Conservation (phyloP, 1,284 basidiomycete species). For the Coniferiporia sulphurascens region DNA sequence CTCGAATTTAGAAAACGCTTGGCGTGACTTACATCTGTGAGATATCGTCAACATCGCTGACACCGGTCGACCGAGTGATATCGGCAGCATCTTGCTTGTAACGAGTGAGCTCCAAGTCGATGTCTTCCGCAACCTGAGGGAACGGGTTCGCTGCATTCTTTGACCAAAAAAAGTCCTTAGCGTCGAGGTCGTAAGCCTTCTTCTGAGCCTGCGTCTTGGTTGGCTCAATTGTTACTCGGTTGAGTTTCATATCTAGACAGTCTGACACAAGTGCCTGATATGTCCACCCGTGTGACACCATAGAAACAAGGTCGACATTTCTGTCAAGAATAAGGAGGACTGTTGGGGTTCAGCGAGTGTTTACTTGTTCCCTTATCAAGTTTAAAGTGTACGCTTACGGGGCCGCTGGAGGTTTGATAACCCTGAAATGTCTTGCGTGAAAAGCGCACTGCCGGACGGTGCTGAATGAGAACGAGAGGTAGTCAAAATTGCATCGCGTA, state of each 20-base stretch:
- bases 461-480: slow-evolving; percentile 56
- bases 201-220: slow-evolving; percentile 57
- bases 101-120: slow-evolving; percentile 87
- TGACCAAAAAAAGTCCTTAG: slow-evolving; percentile 99
- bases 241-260: slow-evolving; percentile 95
- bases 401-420: slow-evolving; percentile 79
- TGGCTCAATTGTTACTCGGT: slow-evolving; percentile 79
- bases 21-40: slow-evolving; percentile 72
- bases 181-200: slow-evolving; percentile 92
- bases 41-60: slow-evolving; percentile 95
- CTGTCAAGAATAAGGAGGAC: slow-evolving; percentile 93
- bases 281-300: slow-evolving; percentile 98
- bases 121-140: slow-evolving; percentile 98
- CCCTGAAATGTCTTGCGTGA: slow-evolving; percentile 67
- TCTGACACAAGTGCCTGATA: slow-evolving; percentile 98
- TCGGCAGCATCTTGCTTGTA: slow-evolving; percentile 98
- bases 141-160: slow-evolving; percentile 96
- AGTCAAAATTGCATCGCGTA: slow-evolving; percentile 87
- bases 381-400: slow-evolving; percentile 44
- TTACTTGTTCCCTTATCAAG: neutral
- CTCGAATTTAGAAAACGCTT: neutral
- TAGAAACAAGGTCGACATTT: slow-evolving; percentile 92
- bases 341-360: slow-evolving; percentile 29
- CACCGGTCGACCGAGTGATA: slow-evolving; percentile 93
- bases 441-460: slow-evolving; percentile 45